Base-by-base conservation (phyloP, 1,139 yeast species). In the Starmera stellimalicola region DNA sequence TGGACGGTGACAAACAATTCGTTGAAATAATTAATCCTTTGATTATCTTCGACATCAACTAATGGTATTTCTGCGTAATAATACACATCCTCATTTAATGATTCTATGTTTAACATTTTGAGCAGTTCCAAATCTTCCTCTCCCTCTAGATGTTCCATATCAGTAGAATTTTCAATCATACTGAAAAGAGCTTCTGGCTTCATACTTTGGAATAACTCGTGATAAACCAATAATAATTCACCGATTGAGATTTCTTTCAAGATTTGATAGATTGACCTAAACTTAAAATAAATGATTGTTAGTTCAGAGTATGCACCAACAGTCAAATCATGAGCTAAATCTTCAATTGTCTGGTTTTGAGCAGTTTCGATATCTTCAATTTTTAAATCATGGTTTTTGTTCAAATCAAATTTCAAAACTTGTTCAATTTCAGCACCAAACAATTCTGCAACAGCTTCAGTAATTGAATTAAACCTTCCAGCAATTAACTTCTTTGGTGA, bases 151-250 rank as follows among this genome's bases (percentile, higher is more conserved):
- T 7, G 3, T 11, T 17, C 9, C 17, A 7, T 27, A 12, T 8
- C 8, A 9, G 5, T 7, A 16, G 9, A 6, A 10, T 8, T 16
- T n/a, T n/a, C n/a, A n/a, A n/a, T n/a, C n/a, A n/a, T n/a, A n/a
- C n/a, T n/a, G n/a, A n/a, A n/a, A n/a, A 29, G n/a, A 5, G 5
- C 16, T n/a, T 22, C 26, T 7, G 26, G 18, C 8, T 9, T 24
- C 5, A 25, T 23, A 5, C 23, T 33, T 6, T 29, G 35, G 30
- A 36, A 39, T 2, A 41, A n/a, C 12, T 37, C 18, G 17, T 39
- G 35, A 26, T 35, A 35, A 4, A 41, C 26, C 2, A 41, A 39
- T 18, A 34, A 19, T 11, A 16, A 39, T 18, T 41, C 42, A 11
- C 29, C 27, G n/a, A n/a, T n/a, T n/a, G n/a, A n/a, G n/a, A n/a